Percentiles rank a stretch among this genome's conserved stretches.
These are phyloP conservation scores for Tilletia setariae DNA, from an alignment of 1,284 basidiomycete genomes.

Conservation along the genomic window DNA sequence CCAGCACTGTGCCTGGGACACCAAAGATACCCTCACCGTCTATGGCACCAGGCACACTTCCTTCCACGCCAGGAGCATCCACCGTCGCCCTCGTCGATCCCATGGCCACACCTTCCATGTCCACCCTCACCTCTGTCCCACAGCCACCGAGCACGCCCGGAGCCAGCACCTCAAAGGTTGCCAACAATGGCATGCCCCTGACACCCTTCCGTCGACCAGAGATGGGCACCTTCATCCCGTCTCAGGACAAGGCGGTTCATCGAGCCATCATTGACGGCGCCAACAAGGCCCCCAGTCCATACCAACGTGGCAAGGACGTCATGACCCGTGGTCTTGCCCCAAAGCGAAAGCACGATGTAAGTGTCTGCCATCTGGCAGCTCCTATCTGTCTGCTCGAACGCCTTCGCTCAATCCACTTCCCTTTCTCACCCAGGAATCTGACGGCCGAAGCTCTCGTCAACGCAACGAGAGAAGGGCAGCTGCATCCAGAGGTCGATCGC, in stretches of 20 bases:
- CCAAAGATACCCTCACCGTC: constrained; percentile 11
- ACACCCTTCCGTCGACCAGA: constrained; percentile 25
- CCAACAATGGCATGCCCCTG: neutral
- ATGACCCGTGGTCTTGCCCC: constrained; percentile 5
- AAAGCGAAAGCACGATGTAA: constrained; percentile 15
- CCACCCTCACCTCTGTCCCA: neutral
- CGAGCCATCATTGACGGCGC: constrained; percentile 53
- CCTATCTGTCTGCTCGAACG: neutral
- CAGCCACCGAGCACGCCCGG: constrained; percentile 19
- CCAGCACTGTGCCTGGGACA: neutral
- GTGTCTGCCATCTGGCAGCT: neutral
- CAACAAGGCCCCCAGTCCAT: constrained; percentile 34
- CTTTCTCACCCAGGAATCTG: constrained; percentile 13
- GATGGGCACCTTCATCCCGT: constrained; percentile 50
- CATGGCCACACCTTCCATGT: neutral
- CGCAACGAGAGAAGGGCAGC: constrained; percentile 6
- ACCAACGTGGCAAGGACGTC: constrained; percentile 12
- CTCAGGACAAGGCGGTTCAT: constrained; percentile 45
- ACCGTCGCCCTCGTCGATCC: constrained; percentile 12
- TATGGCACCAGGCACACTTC: neutral
- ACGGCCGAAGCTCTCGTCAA: constrained; percentile 9
- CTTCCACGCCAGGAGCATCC: constrained; percentile 23
- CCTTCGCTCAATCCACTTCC: too few species aligned
- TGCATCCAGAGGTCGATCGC: neutral
- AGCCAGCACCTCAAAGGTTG: constrained; percentile 3